Base-by-base conservation (phyloP, 2,329 filamentous ascomycete genomes). In the Hypoxylon sp. region DNA sequence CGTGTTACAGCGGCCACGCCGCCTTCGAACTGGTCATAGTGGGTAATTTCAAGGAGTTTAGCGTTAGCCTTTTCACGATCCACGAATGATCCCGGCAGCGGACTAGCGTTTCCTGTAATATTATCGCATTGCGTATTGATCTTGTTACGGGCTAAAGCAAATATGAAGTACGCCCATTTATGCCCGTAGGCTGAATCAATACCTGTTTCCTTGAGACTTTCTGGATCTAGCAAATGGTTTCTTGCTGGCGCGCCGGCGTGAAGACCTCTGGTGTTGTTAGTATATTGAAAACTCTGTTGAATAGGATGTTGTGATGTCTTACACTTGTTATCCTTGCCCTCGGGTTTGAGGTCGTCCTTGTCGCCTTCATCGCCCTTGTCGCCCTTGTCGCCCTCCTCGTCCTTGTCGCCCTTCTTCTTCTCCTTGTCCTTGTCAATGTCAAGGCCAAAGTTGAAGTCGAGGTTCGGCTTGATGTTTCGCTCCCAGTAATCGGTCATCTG, bases 1-100 rank as follows among this genome's bases (percentile, higher is more conserved):
- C 70, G 68, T 9, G 48, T 55, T 1, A 66, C 58, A n/a, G 72
- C 65, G 5, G 47, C 54, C 3, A 67, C 58, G 44, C 70, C 55
- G 10, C 65, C 70, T 9, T 69, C 69, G 3, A 70, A 47, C 2
- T 44, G 19, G 14, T 66, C 66, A 8, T 67, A 51, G 6, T 48
- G 48, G 0, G 68, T 70, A 2, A 60, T 26, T n/a, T 69, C 56
- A 8, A 72, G 55, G 0, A 76, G 67, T 24, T 56, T 68, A 2
- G 57, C 57, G 55, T 76, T 76, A 17, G 74, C 74, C 24, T 65
- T 22, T 11, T 67, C 51, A 17, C 73, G 71, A n/a, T 63, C 46
- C 1, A 65, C 42, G 44, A 72, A 75, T 14, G n/a, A 48, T 17
- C 44, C 19, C 1, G 53, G 50, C 1, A 50, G 50, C 31, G 19